Evolutionary conservation across 2,329 filamentous ascomycete genomes (phyloP).

Genomic region (Tolypocladium album): DNA sequence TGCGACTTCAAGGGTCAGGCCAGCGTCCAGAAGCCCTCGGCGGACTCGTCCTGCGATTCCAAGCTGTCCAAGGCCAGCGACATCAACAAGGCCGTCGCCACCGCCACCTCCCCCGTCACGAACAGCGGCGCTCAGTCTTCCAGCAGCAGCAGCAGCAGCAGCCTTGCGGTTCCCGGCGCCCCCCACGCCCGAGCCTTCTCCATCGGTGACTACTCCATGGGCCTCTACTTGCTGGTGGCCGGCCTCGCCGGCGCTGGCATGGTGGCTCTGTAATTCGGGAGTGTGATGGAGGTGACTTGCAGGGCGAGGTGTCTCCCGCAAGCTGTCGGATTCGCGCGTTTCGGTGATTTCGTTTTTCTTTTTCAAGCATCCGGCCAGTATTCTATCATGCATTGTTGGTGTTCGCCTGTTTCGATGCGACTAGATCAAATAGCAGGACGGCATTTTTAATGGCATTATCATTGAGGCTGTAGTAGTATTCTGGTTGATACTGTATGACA

Average conservation of each 20-base stretch:
- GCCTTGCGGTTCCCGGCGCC: conserved; percentile 25
- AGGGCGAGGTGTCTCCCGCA: conserved; percentile 5
- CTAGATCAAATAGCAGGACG: conserved; percentile 13
- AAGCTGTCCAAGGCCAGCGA: conserved; percentile 54
- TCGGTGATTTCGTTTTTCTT: background rate
- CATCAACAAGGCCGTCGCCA: conserved; percentile 34
- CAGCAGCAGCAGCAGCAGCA: conserved; percentile 14
- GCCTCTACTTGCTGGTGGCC: conserved; percentile 41
- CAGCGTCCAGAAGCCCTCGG: conserved; percentile 35
- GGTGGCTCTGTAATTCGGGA: conserved; percentile 34
- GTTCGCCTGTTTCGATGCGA: conserved; percentile 13
- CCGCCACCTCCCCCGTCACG: conserved; percentile 28
- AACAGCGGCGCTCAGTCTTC: conserved; percentile 8
- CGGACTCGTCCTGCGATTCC: conserved; percentile 41
- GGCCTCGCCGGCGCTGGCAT: conserved; percentile 41
- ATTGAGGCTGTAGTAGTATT: background rate
- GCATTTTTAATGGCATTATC: conserved; percentile 8
- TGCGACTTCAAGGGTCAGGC: conserved; percentile 66
- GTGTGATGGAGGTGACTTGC: conserved; percentile 2
- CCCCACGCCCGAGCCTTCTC: conserved; percentile 28
- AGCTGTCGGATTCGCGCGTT: background rate
- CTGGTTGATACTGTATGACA: background rate
- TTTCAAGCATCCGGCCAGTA: conserved; percentile 4
- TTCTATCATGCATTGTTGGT: conserved; percentile 17
- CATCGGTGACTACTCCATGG: conserved; percentile 36